phyloP scores from a whole-genome alignment of 1,284 basidiomycete genomes.

The Chondrostereum purpureum region DNA sequence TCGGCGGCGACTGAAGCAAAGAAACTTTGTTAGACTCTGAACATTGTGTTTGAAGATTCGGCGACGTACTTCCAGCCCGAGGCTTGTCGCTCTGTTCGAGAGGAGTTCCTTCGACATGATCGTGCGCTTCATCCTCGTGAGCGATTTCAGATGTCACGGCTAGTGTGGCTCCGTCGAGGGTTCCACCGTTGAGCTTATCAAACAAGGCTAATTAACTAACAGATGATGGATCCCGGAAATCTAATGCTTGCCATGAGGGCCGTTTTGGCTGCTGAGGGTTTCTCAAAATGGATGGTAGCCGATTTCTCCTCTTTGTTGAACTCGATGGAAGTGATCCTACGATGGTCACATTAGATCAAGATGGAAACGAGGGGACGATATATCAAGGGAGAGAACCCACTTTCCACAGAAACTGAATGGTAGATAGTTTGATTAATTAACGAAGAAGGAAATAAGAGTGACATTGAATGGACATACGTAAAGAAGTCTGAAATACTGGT shows the following conservation, averaged over 20 bases:
- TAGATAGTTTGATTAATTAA: constrained; percentile 8
- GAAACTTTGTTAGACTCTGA: too few relatives aligned
- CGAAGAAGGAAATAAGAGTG: constrained; percentile 11
- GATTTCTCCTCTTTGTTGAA: constrained; percentile 28
- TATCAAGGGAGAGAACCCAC: constrained; percentile 29
- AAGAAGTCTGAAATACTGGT: constrained; percentile 69
- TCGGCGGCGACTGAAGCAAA: constrained; percentile 70
- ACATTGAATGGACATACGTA: constrained; percentile 42
- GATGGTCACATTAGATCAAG: too few relatives aligned
- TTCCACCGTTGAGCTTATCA: constrained; percentile 62
- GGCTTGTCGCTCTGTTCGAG: constrained; percentile 80
- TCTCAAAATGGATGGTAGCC: constrained; percentile 69
- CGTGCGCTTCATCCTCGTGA: constrained; percentile 45
- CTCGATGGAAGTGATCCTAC: constrained; percentile 60
- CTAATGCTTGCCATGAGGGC: constrained; percentile 56
- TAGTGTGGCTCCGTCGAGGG: constrained; percentile 56
- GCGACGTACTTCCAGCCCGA: constrained; percentile 59
- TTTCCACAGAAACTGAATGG: constrained; percentile 68
- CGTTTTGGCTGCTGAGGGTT: constrained; percentile 72
- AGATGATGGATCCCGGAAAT: neutral
- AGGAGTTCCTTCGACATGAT: constrained; percentile 27
- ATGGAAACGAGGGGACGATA: neutral
- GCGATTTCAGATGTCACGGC: constrained; percentile 59
- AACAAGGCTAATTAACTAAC: constrained; percentile 4
- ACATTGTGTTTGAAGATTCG: too few relatives aligned